Conservation (phyloP, 768 basidiomycete genomes). For the Suillus clintonianus region DNA sequence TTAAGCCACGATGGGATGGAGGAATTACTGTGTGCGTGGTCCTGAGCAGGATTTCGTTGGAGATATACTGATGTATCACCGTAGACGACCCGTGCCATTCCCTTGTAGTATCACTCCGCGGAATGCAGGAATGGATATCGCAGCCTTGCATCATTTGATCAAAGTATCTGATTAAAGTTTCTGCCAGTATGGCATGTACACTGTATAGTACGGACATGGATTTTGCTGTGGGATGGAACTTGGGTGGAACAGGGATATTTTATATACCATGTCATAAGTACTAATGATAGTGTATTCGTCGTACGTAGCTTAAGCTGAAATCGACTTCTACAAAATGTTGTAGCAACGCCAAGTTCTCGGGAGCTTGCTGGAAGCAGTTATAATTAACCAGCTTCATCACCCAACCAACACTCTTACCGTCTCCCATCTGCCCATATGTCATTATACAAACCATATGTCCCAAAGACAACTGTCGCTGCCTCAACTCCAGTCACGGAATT, state of each 20-base stretch:
- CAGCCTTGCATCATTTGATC: neutral
- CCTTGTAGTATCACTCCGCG: neutral
- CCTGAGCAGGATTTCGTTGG: neutral
- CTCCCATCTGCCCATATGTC: slow-evolving; percentile 1
- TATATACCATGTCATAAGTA: too few species aligned
- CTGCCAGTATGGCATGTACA: neutral
- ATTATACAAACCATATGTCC: slow-evolving; percentile 16
- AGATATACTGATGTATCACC: neutral
- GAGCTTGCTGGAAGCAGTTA: too few species aligned
- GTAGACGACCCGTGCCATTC: neutral
- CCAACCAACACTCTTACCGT: neutral
- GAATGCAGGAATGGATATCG: neutral
- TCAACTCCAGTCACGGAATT: slow-evolving; percentile 51
- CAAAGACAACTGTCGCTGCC: slow-evolving; percentile 3
- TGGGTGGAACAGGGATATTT: neutral
- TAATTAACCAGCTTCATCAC: too few species aligned
- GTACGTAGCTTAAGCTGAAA: too few species aligned
- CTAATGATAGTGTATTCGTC: too few species aligned
- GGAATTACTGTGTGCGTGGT: slow-evolving; percentile 15
- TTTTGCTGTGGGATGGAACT: neutral
- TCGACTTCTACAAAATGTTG: too few species aligned
- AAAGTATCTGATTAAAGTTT: neutral
- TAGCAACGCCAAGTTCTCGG: too few species aligned
- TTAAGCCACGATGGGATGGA: slow-evolving; percentile 12
- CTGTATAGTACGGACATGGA: neutral